Evolutionary conservation across 2,329 filamentous ascomycete genomes (phyloP).

Genomic region (Colletotrichum tamarilloi): DNA sequence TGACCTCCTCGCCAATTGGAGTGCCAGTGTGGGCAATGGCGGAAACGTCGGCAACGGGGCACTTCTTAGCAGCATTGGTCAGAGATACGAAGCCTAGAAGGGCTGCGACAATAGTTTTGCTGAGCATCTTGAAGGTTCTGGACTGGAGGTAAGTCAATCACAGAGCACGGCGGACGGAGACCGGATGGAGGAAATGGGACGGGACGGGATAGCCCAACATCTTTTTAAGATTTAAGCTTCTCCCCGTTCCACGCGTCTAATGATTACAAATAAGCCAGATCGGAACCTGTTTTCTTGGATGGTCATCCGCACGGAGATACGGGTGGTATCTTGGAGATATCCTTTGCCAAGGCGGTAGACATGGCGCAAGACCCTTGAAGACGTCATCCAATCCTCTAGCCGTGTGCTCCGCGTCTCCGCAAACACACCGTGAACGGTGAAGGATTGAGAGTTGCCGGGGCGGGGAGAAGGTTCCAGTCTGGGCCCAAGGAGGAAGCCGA

Average conservation of each 20-base stretch:
- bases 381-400: conserved; percentile 24
- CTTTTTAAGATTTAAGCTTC: conserved; percentile 19
- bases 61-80: conserved; percentile 4
- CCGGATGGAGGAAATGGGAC: neutral
- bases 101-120: conserved; percentile 6
- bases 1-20: conserved; percentile 20
- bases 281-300: conserved; percentile 5
- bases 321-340: neutral
- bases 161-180: neutral
- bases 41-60: conserved; percentile 25
- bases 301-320: neutral
- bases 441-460: neutral
- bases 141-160: neutral
- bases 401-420: neutral
- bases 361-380: conserved; percentile 1
- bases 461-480: conserved; percentile 1
- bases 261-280: conserved; percentile 25
- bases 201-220: neutral
- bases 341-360: neutral
- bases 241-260: neutral
- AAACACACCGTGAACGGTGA: conserved; percentile 13
- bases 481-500: neutral
- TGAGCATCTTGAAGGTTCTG: conserved; percentile 24
- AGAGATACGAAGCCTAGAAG: conserved; percentile 21
- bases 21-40: conserved; percentile 29